Evolutionary conservation across 2,329 filamentous ascomycete genomes (phyloP), one percentile per base, ranked within the genome.

Genomic region (Thelonectria olida): DNA sequence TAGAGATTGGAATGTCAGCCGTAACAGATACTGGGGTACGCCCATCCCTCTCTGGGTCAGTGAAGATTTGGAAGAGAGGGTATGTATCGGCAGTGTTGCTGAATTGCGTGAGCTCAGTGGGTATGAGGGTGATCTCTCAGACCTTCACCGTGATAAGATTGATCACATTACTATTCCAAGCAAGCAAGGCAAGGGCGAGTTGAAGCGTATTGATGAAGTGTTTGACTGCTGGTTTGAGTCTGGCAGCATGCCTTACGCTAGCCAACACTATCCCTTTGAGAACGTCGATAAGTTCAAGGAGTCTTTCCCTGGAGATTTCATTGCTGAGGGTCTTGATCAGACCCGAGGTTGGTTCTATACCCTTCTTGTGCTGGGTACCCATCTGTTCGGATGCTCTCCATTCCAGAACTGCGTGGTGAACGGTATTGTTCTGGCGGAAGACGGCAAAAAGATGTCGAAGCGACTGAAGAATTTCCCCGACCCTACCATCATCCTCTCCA

Each of bases 391-490:
- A 42, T 86, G 88, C 34, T 88, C 93, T 2, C 93, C 95, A 0
- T 97, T 97, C 84, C 90, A 96, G 80, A 97, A 97, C 76, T 96
- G 93, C 71, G 92, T 97, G n/a, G 93, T 97, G 64, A 97, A 97
- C 74, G 94, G 94, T 50, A 96, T 97, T 64, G 93, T 97, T 5
- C 85, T 97, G 39, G 94, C 94, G 1, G 93, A 97, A 75, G 93
- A 97, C 73, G 95, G 95, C 57, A 97, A 97, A 84, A 98, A 98
- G 84, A 98, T 98, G 95, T 97, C 93, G 7, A 98, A 98, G 80
- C 88, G 95, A 54, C 83, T 97, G 59, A 96, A 97, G 82, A 98
- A 98, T 79, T 98, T 97, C 77, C 95, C 95, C 0, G 93, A 97
- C 72, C 95, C 95, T 10, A 82, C 82, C 58, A 81, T 93, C 52